phyloP scores from a whole-genome alignment of 2,329 filamentous ascomycete species.

The Aureobasidium leucospermi region DNA sequence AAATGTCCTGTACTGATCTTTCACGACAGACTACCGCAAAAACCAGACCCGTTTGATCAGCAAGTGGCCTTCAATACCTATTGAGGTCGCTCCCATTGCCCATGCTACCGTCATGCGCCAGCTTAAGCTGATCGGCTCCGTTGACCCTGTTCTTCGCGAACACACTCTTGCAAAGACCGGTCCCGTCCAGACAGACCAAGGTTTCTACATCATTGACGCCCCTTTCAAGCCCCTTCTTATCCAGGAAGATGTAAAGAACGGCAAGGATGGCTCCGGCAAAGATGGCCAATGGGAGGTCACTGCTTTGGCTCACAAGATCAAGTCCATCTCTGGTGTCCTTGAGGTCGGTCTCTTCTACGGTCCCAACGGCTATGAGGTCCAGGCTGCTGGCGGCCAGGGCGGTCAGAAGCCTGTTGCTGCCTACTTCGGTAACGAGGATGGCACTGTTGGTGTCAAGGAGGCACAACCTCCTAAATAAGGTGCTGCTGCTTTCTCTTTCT shows the following conservation, averaged over 20 bases:
- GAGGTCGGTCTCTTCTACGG: constrained; percentile 90
- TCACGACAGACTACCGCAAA: constrained; percentile 74
- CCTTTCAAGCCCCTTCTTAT: constrained; percentile 69
- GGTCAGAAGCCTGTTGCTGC: constrained; percentile 88
- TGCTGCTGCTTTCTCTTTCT: background rate
- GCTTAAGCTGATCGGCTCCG: constrained; percentile 65
- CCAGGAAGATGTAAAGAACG: constrained; percentile 44
- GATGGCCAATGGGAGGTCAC: constrained; percentile 75
- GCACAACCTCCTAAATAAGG: background rate
- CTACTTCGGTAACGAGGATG: constrained; percentile 83
- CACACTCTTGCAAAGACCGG: constrained; percentile 72
- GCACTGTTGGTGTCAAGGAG: constrained; percentile 29
- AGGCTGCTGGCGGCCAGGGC: constrained; percentile 52
- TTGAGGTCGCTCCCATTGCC: constrained; percentile 85
- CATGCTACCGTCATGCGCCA: constrained; percentile 68
- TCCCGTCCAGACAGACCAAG: constrained; percentile 77
- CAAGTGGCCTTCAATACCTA: constrained; percentile 78
- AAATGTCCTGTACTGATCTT: background rate
- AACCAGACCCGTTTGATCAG: constrained; percentile 66
- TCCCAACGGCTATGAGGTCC: constrained; percentile 63
- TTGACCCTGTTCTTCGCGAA: constrained; percentile 62
- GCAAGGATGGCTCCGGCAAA: constrained; percentile 28
- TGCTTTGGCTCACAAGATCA: constrained; percentile 64
- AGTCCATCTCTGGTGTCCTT: constrained; percentile 76
- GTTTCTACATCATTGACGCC: constrained; percentile 86